These are phyloP conservation scores for Obelidium mucronatum DNA, from an alignment of 192 early-diverging fungal genomes.

Conservation along the genomic window DNA sequence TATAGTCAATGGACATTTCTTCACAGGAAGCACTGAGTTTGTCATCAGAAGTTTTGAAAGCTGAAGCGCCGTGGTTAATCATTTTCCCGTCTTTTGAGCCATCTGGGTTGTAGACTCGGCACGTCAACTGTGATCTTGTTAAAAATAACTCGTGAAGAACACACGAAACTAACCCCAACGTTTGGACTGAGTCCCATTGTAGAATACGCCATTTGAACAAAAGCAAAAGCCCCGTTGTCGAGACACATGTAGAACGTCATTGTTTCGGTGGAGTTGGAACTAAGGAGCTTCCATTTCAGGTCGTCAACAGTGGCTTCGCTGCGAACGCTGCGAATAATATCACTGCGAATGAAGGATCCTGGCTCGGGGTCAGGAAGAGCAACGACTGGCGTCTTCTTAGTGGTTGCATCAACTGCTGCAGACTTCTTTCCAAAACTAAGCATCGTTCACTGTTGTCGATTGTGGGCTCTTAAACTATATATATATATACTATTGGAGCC, in stretches of 20 bases:
- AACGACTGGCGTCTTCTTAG: neutral
- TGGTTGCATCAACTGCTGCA: neutral
- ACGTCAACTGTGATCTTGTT: slow-evolving; percentile 45
- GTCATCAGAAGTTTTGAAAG: slow-evolving; percentile 74
- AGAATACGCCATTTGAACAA: slow-evolving; percentile 89
- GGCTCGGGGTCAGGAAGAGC: slow-evolving; percentile 10
- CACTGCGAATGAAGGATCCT: neutral
- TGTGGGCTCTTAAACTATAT: too few species aligned
- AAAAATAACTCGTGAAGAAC: neutral
- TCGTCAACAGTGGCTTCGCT: slow-evolving; percentile 19
- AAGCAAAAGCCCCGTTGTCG: slow-evolving; percentile 73
- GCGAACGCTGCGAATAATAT: neutral
- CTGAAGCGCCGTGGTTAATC: slow-evolving; percentile 66
- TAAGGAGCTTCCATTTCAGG: slow-evolving; percentile 40
- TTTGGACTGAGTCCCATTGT: slow-evolving; percentile 57
- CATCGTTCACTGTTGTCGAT: too few species aligned
- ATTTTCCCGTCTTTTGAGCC: slow-evolving; percentile 68
- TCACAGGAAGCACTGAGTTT: slow-evolving; percentile 77
- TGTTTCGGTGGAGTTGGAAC: slow-evolving; percentile 74
- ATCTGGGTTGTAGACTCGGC: slow-evolving; percentile 74
- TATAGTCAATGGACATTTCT: slow-evolving; percentile 65
- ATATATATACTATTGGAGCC: too few species aligned
- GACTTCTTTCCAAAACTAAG: neutral
- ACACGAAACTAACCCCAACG: slow-evolving; percentile 16
- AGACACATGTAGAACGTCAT: slow-evolving; percentile 85